These are phyloP conservation scores for Stagonosporopsis tanaceti DNA, from an alignment of 2,329 filamentous ascomycete genomes.

Conservation along the genomic window DNA sequence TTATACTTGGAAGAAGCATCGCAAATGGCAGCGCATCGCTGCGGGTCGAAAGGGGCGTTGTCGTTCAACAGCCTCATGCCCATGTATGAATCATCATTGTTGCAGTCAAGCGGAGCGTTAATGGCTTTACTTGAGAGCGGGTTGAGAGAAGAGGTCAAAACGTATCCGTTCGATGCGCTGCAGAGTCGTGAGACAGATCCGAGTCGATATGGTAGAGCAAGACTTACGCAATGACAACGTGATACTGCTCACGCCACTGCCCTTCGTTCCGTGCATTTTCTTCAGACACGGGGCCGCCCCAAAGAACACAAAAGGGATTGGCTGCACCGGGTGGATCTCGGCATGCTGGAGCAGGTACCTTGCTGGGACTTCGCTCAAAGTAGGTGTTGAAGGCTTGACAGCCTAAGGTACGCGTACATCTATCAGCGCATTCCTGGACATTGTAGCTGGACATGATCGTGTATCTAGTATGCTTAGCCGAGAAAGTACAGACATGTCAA, in stretches of 20 bases:
- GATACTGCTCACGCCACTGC: constrained; percentile 3
- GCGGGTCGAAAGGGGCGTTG: neutral
- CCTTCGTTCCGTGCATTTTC: constrained; percentile 3
- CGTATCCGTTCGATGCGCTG: constrained; percentile 7
- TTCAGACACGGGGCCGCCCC: constrained; percentile 4
- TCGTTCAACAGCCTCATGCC: neutral
- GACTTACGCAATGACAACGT: constrained; percentile 7
- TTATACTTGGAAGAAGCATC: constrained; percentile 1
- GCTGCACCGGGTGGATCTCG: neutral
- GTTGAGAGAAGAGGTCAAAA: neutral
- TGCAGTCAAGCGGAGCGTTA: constrained; percentile 5
- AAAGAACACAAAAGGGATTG: constrained; percentile 1
- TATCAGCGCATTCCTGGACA: neutral
- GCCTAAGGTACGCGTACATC: neutral
- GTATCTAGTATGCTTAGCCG: no score
- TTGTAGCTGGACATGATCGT: neutral
- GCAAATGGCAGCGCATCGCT: constrained; percentile 2
- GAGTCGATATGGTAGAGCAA: no score
- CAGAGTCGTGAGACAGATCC: neutral
- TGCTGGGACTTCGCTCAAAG: constrained; percentile 4
- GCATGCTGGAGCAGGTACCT: constrained; percentile 1
- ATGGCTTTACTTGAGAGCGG: neutral
- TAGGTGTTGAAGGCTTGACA: constrained; percentile 9
- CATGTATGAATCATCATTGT: constrained; percentile 4
- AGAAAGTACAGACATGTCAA: neutral